Evolutionary conservation across 2,329 filamentous ascomycete species (phyloP), one percentile per base, ranked within the genome.

Genomic region (Ophiocordyceps polyrhachis-furcata): DNA sequence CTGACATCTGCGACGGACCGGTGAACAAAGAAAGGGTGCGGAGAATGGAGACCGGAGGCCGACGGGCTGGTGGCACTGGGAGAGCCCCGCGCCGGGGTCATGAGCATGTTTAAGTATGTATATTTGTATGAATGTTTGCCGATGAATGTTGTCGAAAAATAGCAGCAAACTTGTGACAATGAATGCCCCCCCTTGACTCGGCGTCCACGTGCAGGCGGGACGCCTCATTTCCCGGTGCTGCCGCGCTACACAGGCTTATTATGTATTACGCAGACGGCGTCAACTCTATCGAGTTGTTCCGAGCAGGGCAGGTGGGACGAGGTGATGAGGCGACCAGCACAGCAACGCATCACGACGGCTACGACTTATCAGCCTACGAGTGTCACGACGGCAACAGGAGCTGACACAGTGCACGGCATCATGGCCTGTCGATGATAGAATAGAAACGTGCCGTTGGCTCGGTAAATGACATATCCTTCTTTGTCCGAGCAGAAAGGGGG

Each of bases 201-300:
- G 35, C 35, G n/a, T 38, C 35, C 35, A 38, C 35, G 35, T 38
- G 35, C 17, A 38, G 25, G 25, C 9, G 9, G 25, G 25, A 11
- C 15, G 44, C 35, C 13, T 45, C 41, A 45, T 43, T 45, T 43
- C 44, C 44, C 25, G 35, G 32, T 14, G 17, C 31, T 41, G 40
- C 15, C 35, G 35, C 19, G 35, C 17, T 38, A 29, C 21, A n/a
- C 28, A 31, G 19, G 25, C n/a, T 11, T 25, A 25, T 28, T 28
- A 28, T 11, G 25, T 11, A 28, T 23, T 37, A 28, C 20, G 17
- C 28, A 31, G 19, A 37, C 21, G 38, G 29, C 17, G 20, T 9
- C 12, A 21, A 43, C 15, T 41, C 41, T 43, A 38, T 38, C 17
- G n/a, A 19, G 35, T 28, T n/a, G 35, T 25, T 17, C 35, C 25